Evolutionary conservation across 345 rosid genomes (phyloP).

Genomic region (Salix purpurea): DNA sequence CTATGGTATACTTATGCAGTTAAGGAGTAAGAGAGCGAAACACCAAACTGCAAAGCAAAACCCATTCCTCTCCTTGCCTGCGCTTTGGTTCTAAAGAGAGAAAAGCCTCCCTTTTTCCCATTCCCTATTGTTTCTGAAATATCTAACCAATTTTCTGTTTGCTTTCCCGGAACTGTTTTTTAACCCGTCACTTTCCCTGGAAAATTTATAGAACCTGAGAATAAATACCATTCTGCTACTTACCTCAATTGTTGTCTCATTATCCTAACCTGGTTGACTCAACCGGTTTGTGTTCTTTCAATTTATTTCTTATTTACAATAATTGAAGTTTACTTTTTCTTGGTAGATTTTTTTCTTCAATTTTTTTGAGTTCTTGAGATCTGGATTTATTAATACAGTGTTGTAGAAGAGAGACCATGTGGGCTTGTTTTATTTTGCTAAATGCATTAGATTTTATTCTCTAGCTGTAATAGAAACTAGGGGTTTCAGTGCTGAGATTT

Average conservation of each 20-base stretch:
- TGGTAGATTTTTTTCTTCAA: constrained; percentile 4
- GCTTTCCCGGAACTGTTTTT: constrained; percentile 13
- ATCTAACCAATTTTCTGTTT: constrained; percentile 13
- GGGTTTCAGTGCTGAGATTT: constrained; percentile 14
- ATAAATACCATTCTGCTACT: constrained; percentile 10
- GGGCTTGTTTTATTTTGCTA: constrained; percentile 8
- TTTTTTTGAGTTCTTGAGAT: constrained; percentile 37
- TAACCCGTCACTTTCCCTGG: constrained; percentile 15
- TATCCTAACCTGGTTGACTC: constrained; percentile 19
- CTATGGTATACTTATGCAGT: constrained; percentile 33
- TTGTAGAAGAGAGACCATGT: constrained; percentile 8
- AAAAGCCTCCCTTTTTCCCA: constrained; percentile 4
- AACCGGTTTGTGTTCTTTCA: constrained; percentile 33
- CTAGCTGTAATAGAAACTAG: neutral
- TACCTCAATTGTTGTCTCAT: constrained; percentile 8
- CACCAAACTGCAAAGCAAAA: neutral
- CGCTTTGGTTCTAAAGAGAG: constrained; percentile 2
- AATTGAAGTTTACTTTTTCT: constrained; percentile 12
- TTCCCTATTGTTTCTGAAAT: constrained; percentile 10
- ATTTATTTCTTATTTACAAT: constrained; percentile 8
- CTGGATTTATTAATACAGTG: constrained; percentile 27
- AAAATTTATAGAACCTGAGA: constrained; percentile 8
- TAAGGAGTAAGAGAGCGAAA: constrained; percentile 18
- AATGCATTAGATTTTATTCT: constrained; percentile 20
- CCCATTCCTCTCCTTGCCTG: neutral